Evolutionary conservation across 2,329 filamentous ascomycete genomes (phyloP), one percentile per base, ranked within the genome.

Genomic region (Xylariaceae sp.): DNA sequence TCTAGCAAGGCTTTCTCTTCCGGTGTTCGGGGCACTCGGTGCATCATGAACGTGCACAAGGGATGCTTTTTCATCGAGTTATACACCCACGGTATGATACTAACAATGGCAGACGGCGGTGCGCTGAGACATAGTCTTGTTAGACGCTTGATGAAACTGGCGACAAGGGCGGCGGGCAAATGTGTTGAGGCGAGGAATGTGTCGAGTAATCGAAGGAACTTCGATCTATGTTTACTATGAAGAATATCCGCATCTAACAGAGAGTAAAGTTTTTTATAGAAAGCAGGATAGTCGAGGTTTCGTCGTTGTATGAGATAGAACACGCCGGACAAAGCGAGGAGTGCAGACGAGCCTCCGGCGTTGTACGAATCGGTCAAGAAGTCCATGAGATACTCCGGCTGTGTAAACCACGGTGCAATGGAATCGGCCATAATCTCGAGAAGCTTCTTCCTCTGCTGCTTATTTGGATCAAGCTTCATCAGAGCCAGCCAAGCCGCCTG

Each of bases 341-440:
- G 77, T 5, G 94, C 92, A 42, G 85, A 90, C 12, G 90, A 87
- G 40, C 94, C 94, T 45, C 92, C 90, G 7, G 85, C 75, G 61
- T 96, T 80, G 72, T 95, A 97, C 30, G 86, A 95, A 70, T 94
- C 89, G n/a, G 90, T 96, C 48, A 99, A 73, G 68, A 97, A 99
- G 72, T 99, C 94, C 77, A 96, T 90, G 32, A 99, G 78, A 38
- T 95, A 77, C 64, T 97, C 92, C 1, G 90, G 87, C 54, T 90
- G 88, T 42, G 77, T 80, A 69, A 97, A 96, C 88, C 90, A 95
- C 1, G 92, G 91, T 19, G 88, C 87, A 59, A 96, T 89, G 32
- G 83, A 83, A 39, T 81, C 81, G 2, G 89, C 84, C 71, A 95
- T 86, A 53, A 87, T 79, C 52, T 82, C 79, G 42, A 99, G 76